A percentile compares a stretch with the other conserved stretches of the same genome.
phyloP scores from a whole-genome alignment of 805 yeast species.

The Teunomyces stri region DNA sequence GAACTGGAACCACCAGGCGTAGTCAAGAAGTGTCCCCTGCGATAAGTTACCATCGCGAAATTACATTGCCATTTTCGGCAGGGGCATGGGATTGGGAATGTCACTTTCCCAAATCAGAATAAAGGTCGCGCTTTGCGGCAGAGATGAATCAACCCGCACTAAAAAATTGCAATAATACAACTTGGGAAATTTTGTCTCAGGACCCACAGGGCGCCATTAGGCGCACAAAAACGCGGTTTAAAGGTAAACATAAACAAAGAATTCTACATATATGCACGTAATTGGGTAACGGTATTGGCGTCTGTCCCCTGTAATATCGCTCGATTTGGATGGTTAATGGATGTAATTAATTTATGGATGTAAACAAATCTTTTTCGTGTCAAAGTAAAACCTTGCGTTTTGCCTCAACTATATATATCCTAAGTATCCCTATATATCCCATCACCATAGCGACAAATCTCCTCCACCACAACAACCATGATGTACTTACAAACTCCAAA shows the following conservation, averaged over 20 bases:
- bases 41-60: not conserved
- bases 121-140: not conserved
- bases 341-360: conserved; percentile 1
- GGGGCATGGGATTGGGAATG: conserved; percentile 1
- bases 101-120: conserved; percentile 1
- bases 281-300: conserved; percentile 3
- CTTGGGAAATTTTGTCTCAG: conserved; percentile 1
- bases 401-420: not conserved
- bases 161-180: not conserved
- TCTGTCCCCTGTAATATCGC: conserved; percentile 4
- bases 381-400: not conserved
- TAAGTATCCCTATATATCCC: not conserved
- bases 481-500: conserved; percentile 36
- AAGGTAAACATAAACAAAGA: conserved; percentile 3
- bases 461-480: not conserved
- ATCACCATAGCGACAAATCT: no score
- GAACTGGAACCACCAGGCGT: not conserved
- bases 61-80: not conserved
- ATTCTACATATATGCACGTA: conserved; percentile 2
- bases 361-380: conserved; percentile 2
- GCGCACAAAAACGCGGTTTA: conserved; percentile 4
- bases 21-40: not conserved
- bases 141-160: not conserved
- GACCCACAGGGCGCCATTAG: not conserved
- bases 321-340: conserved; percentile 3